Percentiles rank a stretch among this genome's conserved stretches.
phyloP scores from a whole-genome alignment of 352 stramenopile species.

The Pythium dissotocum region DNA sequence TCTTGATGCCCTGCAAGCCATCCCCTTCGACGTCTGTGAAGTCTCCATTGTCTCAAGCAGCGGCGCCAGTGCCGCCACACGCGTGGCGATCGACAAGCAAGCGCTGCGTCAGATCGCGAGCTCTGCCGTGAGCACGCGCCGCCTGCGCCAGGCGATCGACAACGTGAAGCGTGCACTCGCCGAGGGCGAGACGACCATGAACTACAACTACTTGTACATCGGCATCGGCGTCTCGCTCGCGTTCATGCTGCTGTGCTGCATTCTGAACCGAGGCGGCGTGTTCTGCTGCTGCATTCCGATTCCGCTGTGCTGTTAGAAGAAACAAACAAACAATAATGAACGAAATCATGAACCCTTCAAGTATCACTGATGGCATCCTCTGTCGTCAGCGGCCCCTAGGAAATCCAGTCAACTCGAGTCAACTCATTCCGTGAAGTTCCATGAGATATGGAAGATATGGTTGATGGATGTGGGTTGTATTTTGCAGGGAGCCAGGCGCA shows the following conservation, averaged over 20 bases:
- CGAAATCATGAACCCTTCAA: too few relatives aligned
- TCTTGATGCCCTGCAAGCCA: constrained; percentile 1
- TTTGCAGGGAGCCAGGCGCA: too few relatives aligned
- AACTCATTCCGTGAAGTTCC: too few relatives aligned
- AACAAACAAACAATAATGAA: background rate
- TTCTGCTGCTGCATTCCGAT: constrained; percentile 23
- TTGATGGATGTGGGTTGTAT: too few relatives aligned
- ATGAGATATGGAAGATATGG: too few relatives aligned
- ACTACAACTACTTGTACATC: constrained; percentile 21
- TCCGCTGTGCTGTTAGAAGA: constrained; percentile 18
- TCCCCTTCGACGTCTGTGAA: constrained; percentile 12
- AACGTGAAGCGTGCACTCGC: background rate
- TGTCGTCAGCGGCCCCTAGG: too few relatives aligned
- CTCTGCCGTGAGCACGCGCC: background rate
- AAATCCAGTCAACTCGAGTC: too few relatives aligned
- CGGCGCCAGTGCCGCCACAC: background rate
- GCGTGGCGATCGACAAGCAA: constrained; percentile 14
- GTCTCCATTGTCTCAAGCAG: background rate
- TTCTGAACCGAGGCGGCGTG: constrained; percentile 8
- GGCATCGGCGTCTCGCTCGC: constrained; percentile 6
- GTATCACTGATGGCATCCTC: too few relatives aligned
- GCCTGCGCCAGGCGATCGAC: constrained; percentile 3
- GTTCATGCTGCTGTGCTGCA: constrained; percentile 11
- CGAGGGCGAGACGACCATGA: background rate
- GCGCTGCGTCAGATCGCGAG: background rate